Percentiles rank a stretch among this genome's conserved stretches.
phyloP scores from a whole-genome alignment of 192 early-diverging fungal genomes.

The Dispira parvispora region DNA sequence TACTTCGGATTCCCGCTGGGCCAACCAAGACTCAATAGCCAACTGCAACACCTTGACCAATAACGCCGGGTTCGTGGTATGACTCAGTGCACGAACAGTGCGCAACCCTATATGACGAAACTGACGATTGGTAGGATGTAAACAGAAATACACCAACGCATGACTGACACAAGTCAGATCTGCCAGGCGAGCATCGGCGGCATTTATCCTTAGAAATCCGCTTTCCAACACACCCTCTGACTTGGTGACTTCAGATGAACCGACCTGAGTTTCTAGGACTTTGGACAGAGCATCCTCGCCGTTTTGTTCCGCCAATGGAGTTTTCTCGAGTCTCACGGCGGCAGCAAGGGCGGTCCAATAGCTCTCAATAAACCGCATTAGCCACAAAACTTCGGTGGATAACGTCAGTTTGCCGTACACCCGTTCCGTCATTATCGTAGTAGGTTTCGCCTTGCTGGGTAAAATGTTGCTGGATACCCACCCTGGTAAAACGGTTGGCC shows the following conservation, averaged over 20 bases:
- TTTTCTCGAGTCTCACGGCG: neutral
- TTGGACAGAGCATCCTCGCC: neutral
- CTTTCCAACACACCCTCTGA: neutral
- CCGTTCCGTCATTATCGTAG: neutral
- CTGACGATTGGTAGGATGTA: constrained; percentile 2
- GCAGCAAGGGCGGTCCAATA: neutral
- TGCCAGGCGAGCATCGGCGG: neutral
- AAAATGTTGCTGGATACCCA: neutral
- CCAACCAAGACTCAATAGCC: constrained; percentile 2
- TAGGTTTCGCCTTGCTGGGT: neutral
- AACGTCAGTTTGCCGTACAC: neutral
- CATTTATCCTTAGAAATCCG: neutral
- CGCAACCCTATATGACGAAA: neutral
- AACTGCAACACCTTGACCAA: neutral
- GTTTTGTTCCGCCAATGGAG: neutral
- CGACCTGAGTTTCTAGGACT: neutral
- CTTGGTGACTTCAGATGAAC: too few species aligned
- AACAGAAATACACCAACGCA: neutral
- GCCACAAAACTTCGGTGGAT: neutral
- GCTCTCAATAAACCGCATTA: neutral
- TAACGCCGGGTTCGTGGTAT: neutral
- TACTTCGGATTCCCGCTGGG: neutral
- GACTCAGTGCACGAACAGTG: neutral
- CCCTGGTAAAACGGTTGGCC: neutral
- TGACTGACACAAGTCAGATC: neutral